phyloP scores from a whole-genome alignment of 1,139 yeast species.

The Yamadazyma sp. region DNA sequence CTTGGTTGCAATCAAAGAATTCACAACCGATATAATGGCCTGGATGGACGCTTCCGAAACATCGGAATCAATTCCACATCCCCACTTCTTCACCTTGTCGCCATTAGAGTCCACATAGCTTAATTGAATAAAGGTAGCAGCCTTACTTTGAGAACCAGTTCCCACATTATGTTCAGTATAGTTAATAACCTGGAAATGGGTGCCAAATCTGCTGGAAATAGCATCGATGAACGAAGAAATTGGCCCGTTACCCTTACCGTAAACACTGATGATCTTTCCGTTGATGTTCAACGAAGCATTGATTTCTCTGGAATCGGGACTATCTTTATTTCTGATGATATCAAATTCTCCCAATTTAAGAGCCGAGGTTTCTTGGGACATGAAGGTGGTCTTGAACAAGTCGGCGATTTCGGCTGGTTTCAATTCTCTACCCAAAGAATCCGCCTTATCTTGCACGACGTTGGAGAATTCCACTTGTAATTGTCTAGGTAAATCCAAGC shows the following conservation, averaged over 20 bases:
- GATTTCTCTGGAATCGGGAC: conserved; percentile 25
- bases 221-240: conserved; percentile 89
- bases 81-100: conserved; percentile 66
- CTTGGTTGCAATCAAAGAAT: conserved; percentile 28
- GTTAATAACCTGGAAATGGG: conserved; percentile 68
- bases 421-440: conserved; percentile 80
- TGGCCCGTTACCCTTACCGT: conserved; percentile 92
- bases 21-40: conserved; percentile 45
- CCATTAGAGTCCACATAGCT: conserved; percentile 41
- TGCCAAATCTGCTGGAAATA: conserved; percentile 55
- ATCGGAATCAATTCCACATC: conserved; percentile 92
- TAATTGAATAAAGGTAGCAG: conserved; percentile 84
- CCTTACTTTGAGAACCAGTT: conserved; percentile 78
- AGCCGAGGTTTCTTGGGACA: conserved; percentile 48
- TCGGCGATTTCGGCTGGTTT: conserved; percentile 72
- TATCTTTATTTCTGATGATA: conserved; percentile 29
- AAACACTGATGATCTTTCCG: conserved; percentile 48
- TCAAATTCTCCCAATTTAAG: conserved; percentile 54
- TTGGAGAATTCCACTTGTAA: conserved; percentile 88
- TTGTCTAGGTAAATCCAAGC: conserved; percentile 88
- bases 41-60: conserved; percentile 72
- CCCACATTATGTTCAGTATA: conserved; percentile 95
- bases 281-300: conserved; percentile 43
- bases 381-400: conserved; percentile 67
- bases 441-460: conserved; percentile 81